phyloP scores from a whole-genome alignment of 192 early-diverging fungal species.

The Paraglomus occultum region DNA sequence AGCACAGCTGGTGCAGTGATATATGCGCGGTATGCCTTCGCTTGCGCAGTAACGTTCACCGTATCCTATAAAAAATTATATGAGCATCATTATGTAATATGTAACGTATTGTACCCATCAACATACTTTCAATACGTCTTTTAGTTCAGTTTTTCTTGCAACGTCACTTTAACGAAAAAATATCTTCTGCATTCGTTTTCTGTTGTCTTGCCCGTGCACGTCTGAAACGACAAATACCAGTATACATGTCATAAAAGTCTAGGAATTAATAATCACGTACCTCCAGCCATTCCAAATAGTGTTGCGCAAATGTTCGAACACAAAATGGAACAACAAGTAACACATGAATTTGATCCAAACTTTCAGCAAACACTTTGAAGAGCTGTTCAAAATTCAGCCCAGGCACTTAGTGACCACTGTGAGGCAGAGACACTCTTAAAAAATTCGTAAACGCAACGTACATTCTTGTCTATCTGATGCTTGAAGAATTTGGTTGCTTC shows the following conservation, averaged over 20 bases:
- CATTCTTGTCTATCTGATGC: slow-evolving; percentile 12
- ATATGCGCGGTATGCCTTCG: slow-evolving; percentile 16
- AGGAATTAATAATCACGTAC: slow-evolving; percentile 14
- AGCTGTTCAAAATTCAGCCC: slow-evolving; percentile 12
- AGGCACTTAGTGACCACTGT: slow-evolving; percentile 16
- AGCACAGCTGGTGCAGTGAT: slow-evolving; percentile 13
- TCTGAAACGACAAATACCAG: slow-evolving; percentile 13
- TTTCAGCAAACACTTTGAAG: slow-evolving; percentile 15
- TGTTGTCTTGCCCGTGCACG: slow-evolving; percentile 9
- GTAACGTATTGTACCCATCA: slow-evolving; percentile 18
- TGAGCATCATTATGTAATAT: slow-evolving; percentile 5
- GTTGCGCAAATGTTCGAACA: slow-evolving; percentile 16
- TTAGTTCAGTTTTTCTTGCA: slow-evolving; percentile 16
- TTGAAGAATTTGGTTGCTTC: slow-evolving; percentile 18
- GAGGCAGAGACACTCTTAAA: slow-evolving; percentile 13
- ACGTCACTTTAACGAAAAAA: slow-evolving; percentile 17
- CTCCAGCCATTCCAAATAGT: slow-evolving; percentile 14
- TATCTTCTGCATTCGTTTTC: slow-evolving; percentile 11
- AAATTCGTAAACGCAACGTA: slow-evolving; percentile 9
- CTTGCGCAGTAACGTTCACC: slow-evolving; percentile 16
- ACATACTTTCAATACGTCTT: slow-evolving; percentile 15
- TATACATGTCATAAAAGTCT: slow-evolving; percentile 19
- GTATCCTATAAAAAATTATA: slow-evolving; percentile 12
- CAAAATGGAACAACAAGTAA: slow-evolving; percentile 14
- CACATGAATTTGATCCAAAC: slow-evolving; percentile 14